Conservation (phyloP, 345 rosid species). For the Carallia pectinifolia region DNA sequence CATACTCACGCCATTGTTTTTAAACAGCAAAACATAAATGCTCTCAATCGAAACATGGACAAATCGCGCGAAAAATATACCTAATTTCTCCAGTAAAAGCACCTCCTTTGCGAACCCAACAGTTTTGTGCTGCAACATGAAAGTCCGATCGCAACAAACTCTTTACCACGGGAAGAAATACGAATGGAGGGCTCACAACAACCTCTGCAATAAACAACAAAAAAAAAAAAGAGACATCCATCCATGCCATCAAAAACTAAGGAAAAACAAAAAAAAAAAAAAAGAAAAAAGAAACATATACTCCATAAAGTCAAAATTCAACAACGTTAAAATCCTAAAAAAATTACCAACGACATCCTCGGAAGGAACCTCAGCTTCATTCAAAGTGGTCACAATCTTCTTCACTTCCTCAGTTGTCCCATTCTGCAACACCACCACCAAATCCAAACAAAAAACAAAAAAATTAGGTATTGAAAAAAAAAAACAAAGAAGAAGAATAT, state of each 20-base stretch:
- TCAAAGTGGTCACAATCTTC: conserved; percentile 55
- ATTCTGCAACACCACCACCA: conserved; percentile 36
- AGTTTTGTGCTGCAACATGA: conserved; percentile 60
- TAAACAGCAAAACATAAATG: not conserved
- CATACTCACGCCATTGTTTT: too few species aligned
- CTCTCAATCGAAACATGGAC: not conserved
- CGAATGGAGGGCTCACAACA: conserved; percentile 68
- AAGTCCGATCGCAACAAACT: conserved; percentile 48
- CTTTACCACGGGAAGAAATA: conserved; percentile 52
- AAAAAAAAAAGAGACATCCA: not conserved
- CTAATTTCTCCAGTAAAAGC: conserved; percentile 69
- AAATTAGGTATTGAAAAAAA: not conserved
- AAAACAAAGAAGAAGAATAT: too few species aligned
- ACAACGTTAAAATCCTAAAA: not conserved
- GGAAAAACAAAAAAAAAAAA: not conserved
- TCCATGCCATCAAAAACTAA: not conserved
- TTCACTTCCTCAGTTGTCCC: conserved; percentile 71
- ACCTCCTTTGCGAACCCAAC: conserved; percentile 70
- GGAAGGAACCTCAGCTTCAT: conserved; percentile 62
- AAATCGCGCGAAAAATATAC: conserved; percentile 22
- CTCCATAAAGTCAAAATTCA: not conserved
- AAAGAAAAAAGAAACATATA: not conserved
- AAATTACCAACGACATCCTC: conserved; percentile 57
- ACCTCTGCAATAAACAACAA: conserved; percentile 42
- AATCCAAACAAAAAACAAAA: not conserved